Conservation (phyloP, 495 filamentous ascomycete genomes). For the Podospora australis region DNA sequence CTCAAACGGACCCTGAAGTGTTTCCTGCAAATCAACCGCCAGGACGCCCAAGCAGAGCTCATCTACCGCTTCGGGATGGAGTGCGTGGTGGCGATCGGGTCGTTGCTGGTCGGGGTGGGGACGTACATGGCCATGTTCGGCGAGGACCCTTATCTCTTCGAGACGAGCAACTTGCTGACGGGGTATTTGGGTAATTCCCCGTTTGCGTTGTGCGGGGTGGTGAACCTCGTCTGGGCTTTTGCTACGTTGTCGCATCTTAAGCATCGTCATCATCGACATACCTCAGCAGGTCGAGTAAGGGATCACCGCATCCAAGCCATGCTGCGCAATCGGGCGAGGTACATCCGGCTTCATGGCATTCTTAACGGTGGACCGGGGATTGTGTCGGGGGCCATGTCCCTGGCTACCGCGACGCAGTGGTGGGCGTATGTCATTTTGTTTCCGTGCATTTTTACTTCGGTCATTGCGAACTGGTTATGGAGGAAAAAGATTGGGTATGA, state of each 20-base stretch:
- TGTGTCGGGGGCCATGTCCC: conserved; percentile 43
- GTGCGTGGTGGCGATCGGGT: conserved; percentile 37
- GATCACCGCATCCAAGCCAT: conserved; percentile 4
- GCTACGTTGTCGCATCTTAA: too few species aligned
- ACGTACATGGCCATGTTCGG: conserved; percentile 48
- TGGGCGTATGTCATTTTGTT: conserved; percentile 44
- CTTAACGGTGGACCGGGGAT: conserved; percentile 39
- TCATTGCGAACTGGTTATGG: conserved; percentile 43
- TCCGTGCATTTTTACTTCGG: conserved; percentile 41
- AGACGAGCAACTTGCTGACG: conserved; percentile 43
- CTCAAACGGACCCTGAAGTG: conserved; percentile 16
- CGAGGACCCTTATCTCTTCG: conserved; percentile 32
- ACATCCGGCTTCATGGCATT: conserved; percentile 36
- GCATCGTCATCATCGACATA: too few species aligned
- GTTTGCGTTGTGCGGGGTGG: conserved; percentile 36
- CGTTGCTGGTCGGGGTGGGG: conserved; percentile 41
- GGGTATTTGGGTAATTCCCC: conserved; percentile 45
- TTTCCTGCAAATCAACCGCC: conserved; percentile 32
- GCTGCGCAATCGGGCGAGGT: conserved; percentile 29
- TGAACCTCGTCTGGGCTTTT: conserved; percentile 41
- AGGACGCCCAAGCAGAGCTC: conserved; percentile 41
- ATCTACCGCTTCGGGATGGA: conserved; percentile 48
- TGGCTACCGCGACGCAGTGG: conserved; percentile 44
- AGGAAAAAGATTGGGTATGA: conserved; percentile 41
- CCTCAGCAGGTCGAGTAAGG: neutral